These are phyloP conservation scores for Tympanopsis confertula DNA, from an alignment of 2,329 filamentous ascomycete genomes.

Conservation along the genomic window DNA sequence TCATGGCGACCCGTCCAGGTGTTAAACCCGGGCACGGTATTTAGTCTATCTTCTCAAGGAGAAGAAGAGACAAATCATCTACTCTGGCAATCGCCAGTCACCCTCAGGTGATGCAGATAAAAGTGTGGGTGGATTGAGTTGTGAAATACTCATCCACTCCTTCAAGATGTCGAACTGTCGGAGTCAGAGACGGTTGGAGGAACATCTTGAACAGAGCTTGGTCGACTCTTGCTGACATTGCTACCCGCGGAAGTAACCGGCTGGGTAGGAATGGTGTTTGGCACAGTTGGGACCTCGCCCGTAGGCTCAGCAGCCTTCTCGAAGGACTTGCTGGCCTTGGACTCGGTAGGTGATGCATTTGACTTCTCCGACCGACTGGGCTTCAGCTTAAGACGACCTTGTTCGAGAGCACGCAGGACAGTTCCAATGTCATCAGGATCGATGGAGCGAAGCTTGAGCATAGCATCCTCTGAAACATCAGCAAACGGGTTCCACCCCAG, in stretches of 20 bases:
- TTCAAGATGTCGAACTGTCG: too few species aligned
- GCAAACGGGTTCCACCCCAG: constrained; percentile 19
- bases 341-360: constrained; percentile 18
- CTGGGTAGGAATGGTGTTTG: constrained; percentile 7
- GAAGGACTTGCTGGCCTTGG: constrained; percentile 9
- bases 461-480: constrained; percentile 21
- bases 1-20: too few species aligned
- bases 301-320: constrained; percentile 1
- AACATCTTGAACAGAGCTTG: too few species aligned
- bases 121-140: too few species aligned
- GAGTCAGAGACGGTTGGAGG: too few species aligned
- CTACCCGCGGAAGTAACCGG: constrained; percentile 1
- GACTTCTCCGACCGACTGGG: constrained; percentile 17
- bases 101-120: too few species aligned
- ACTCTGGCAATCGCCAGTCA: too few species aligned
- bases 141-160: too few species aligned
- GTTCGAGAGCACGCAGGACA: constrained; percentile 19
- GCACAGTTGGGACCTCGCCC: constrained; percentile 3
- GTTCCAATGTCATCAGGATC: constrained; percentile 19
- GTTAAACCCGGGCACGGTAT: too few species aligned
- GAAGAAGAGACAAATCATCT: too few species aligned
- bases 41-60: too few species aligned
- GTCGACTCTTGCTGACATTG: too few species aligned
- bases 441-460: constrained; percentile 21
- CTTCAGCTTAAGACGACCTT: constrained; percentile 18